Evolutionary conservation across 257 asterid species (phyloP), one percentile per base, ranked within the genome.

Genomic region (Cruciata laevipes): DNA sequence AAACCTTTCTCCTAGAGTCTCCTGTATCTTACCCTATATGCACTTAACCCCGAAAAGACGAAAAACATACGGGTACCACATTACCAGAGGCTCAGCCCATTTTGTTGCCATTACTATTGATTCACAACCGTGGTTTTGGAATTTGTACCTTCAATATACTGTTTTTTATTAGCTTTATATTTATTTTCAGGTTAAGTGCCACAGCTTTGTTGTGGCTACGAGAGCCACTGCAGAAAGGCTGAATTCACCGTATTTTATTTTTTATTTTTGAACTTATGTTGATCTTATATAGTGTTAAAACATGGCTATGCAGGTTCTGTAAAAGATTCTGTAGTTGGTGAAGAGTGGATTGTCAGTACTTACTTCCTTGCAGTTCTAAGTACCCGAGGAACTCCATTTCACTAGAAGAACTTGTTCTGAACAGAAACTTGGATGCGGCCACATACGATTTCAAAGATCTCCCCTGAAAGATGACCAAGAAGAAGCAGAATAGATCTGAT

Each of bases 291-390:
- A 47, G 49, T 63, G 32, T 59, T 47, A 37, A 37, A 42, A 69
- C 63, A 58, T 67, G n/a, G n/a, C 65, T 58, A 44, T 79, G 79
- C 81, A 92, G 98, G 98, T 75, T 92, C 95, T 12, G 90, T 92
- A 47, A 92, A 92, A 85, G 98, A 92, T 73, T 89, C 97, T 11
- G 91, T 86, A 23, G 97, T 92, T 76, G 98, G 98, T 42, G 98
- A 89, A 79, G 97, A 92, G 69, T 89, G 95, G 30, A 87, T 89
- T 30, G 86, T 74, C 96, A 89, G 71, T 92, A 92, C 73, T 71
- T 89, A 61, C 80, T n/a, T n/a, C n/a, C n/a, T 92, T 56, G 98
- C 98, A 42, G 93, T 92, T 75, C 52, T 92, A 69, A 85, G 82
- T 86, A 80, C 84, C 66, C 83, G 96, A 61, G 83, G 95, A 80